These are phyloP conservation scores for Globisporangium abappressorium DNA, from an alignment of 352 stramenopile species.

Conservation along the genomic window DNA sequence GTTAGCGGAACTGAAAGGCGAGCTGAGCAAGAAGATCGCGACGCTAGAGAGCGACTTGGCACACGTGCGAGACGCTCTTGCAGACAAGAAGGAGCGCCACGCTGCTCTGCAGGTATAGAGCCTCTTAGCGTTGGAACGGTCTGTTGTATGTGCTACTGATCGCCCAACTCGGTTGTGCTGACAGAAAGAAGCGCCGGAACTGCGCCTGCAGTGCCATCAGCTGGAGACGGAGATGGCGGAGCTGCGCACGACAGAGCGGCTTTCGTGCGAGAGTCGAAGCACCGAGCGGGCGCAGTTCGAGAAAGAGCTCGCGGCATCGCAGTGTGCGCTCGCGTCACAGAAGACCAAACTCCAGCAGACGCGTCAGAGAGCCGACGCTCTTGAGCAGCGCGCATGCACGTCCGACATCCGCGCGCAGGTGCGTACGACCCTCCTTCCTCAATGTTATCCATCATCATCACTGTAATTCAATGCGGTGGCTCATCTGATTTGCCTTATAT, in stretches of 20 bases:
- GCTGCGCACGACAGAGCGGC: constrained; percentile 20
- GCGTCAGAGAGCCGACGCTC: not conserved
- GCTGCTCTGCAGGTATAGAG: constrained; percentile 24
- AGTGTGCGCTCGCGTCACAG: constrained; percentile 16
- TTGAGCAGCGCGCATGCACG: constrained; percentile 8
- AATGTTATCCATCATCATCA: not conserved
- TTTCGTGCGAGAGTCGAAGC: constrained; percentile 25
- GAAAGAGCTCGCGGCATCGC: constrained; percentile 22
- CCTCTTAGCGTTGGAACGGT: not conserved
- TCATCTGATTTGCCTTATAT: not conserved
- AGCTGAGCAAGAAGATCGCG: constrained; percentile 20
- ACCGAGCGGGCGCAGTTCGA: constrained; percentile 28
- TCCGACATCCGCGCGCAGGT: constrained; percentile 16
- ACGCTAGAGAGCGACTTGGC: constrained; percentile 30
- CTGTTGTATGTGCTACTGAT: not conserved
- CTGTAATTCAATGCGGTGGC: not conserved
- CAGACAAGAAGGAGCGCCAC: constrained; percentile 15
- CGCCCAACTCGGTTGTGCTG: constrained; percentile 5
- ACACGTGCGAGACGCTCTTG: constrained; percentile 14
- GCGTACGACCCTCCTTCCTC: not conserved
- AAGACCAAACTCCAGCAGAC: constrained; percentile 11
- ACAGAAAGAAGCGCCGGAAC: constrained; percentile 14
- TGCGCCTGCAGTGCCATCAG: constrained; percentile 21
- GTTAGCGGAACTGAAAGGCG: constrained; percentile 25
- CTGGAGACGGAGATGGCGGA: constrained; percentile 27